phyloP scores from a whole-genome alignment of 2,329 filamentous ascomycete genomes.

The Colletotrichum gloeosporioides region DNA sequence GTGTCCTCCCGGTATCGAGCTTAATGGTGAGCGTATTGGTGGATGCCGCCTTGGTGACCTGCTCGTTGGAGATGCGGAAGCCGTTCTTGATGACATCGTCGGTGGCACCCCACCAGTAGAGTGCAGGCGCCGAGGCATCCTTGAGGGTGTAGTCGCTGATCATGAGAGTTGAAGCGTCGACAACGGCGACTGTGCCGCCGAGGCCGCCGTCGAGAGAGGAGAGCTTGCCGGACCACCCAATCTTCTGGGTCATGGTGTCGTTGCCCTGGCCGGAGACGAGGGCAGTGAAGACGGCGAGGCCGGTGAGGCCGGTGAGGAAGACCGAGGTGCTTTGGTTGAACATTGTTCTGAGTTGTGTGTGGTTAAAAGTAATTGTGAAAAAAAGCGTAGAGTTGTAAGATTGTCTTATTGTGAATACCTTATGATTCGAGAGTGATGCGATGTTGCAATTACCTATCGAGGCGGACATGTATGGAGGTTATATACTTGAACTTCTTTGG shows the following conservation, averaged over 20 bases:
- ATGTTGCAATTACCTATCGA: neutral
- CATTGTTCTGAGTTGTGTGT: neutral
- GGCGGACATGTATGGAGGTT: neutral
- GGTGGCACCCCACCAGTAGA: constrained; percentile 32
- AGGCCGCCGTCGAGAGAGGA: constrained; percentile 29
- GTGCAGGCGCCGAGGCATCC: constrained; percentile 28
- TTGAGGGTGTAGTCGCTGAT: constrained; percentile 28
- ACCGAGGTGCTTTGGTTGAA: neutral
- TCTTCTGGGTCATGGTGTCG: constrained; percentile 1
- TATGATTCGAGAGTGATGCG: neutral
- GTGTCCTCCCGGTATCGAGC: constrained; percentile 28
- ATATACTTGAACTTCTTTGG: neutral
- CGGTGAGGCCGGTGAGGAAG: constrained; percentile 3
- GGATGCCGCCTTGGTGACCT: constrained; percentile 21
- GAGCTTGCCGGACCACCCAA: constrained; percentile 24
- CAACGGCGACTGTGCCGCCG: constrained; percentile 27
- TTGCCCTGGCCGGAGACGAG: neutral
- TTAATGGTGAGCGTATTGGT: constrained; percentile 23
- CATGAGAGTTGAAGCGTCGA: constrained; percentile 24
- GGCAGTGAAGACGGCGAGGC: constrained; percentile 13
- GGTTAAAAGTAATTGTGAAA: neutral
- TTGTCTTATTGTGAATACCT: neutral
- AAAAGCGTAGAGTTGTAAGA: neutral
- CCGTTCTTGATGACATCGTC: constrained; percentile 23
- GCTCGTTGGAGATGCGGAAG: constrained; percentile 31